Base-by-base conservation (phyloP, 495 filamentous ascomycete species). In the Melanomma pulvis-pyrius region DNA sequence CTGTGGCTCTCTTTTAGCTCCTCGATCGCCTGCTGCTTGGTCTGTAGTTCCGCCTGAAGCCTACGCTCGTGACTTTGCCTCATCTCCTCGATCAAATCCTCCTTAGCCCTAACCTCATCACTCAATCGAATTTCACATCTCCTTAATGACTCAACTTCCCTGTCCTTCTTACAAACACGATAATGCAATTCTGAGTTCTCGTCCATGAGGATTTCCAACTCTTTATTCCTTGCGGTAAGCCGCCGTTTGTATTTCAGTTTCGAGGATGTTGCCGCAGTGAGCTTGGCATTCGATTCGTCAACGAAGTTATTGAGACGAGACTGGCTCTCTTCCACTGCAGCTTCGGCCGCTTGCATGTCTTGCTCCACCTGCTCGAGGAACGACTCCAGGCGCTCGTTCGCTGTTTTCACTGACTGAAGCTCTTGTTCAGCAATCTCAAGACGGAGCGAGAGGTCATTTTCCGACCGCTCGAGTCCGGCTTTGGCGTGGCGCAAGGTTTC, bases 101-200 rank as follows among this genome's bases (percentile, higher is more conserved):
- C 39, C 55, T 59, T 47, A 12, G 5, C 39, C 46, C 36, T 28
- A 28, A 59, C 7, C 21, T 28, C 39, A 15, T 44, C 39, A 15
- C 39, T 44, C 39, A 76, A 67, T 13, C 74, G 72, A 1, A 74
- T 74, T 21, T 79, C 78, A 13, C 63, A 62, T 30, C 61, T 61
- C 50, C 74, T 71, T 56, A 71, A 39, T 2, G 21, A 47, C 30
- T 59, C 53, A 19, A 67, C 50, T 4, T 67, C 49, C 8, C 60
- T 44, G 24, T 51, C 46, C 30, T 71, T 52, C 29, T 63, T 17
- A 8, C 39, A 36, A 30, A 67, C 21, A 4, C 63, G 59, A 26
- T 59, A 36, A 13, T 67, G 59, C 12, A 71, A 47, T 9, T 63
- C 64, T 1, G 56, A 32, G 39, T 71, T 71, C 39, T 67, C 68